Percentiles rank a stretch among this genome's conserved stretches.
phyloP scores from a whole-genome alignment of 2,329 filamentous ascomycete species.

The Colletotrichum spaethianum region DNA sequence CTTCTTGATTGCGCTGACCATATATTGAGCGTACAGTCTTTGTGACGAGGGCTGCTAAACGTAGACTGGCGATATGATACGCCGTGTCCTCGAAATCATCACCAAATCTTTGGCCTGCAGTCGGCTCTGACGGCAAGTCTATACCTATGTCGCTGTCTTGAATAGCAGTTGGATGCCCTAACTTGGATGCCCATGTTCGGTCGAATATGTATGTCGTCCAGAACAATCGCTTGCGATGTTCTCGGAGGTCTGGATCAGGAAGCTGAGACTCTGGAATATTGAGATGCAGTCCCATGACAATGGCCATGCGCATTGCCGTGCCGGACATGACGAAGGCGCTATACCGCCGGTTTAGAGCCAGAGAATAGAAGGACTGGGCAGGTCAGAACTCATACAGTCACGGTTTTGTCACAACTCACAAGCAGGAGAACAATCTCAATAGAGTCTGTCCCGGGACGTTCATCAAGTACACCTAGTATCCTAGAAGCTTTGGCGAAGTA shows the following conservation, averaged over 20 bases:
- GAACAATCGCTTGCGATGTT: constrained; percentile 58
- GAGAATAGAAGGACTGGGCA: constrained; percentile 58
- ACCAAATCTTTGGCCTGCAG: background rate
- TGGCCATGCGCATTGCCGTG: constrained; percentile 58
- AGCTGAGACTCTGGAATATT: constrained; percentile 52
- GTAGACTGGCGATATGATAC: constrained; percentile 53
- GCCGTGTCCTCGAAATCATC: constrained; percentile 50
- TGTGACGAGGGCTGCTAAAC: constrained; percentile 52
- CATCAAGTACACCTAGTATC: constrained; percentile 56
- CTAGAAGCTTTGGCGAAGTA: constrained; percentile 59
- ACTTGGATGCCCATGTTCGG: constrained; percentile 63
- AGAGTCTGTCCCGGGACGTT: constrained; percentile 58
- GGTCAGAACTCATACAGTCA: constrained; percentile 5
- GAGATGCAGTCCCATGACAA: constrained; percentile 47
- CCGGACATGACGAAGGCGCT: constrained; percentile 60
- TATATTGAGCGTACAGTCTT: constrained; percentile 51
- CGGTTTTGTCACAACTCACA: constrained; percentile 47
- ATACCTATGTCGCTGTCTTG: constrained; percentile 63
- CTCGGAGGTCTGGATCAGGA: constrained; percentile 52
- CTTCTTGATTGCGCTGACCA: constrained; percentile 45
- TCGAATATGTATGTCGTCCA: constrained; percentile 61
- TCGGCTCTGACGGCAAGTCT: constrained; percentile 54
- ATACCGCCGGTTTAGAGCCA: constrained; percentile 60
- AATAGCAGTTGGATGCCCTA: constrained; percentile 63
- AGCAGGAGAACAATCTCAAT: constrained; percentile 61